Evolutionary conservation across 495 filamentous ascomycete species (phyloP), one percentile per base, ranked within the genome.

Genomic region (Ramalina peruviana): DNA sequence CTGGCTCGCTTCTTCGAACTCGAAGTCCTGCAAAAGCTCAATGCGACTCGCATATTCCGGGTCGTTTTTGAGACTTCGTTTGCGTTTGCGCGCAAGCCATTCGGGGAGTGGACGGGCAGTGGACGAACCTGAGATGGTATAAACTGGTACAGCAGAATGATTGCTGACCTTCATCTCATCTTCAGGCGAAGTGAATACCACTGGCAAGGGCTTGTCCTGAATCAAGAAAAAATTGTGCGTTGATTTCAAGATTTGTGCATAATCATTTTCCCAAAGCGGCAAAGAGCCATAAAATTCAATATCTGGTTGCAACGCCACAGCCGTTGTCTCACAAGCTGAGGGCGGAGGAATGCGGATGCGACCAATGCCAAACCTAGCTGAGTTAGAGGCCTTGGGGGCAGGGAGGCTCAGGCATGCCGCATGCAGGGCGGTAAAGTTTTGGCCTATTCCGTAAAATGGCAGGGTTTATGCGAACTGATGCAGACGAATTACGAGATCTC

Each of bases 1-100:
- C 41, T 82, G 77, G 62, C 89, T 95, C n/a, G 93, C 88, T 65
- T 99, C 93, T 60, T 97, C 92, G 54, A 97, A 99, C 59, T 94
- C 89, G 61, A 99, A 99, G 60, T 97, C 90, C 60, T 99, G 93
- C 21, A 99, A 73, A 43, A 99, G 71, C 64, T 99, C 93, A 51
- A 99, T 83, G 46, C 92, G 83, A 62, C 87, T 94, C 48, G 87
- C 81, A 67, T 85, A 96, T 56, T 94, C 89, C 43, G 85, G 78
- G 60, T 97, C 92, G 51, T 88, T 81, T 65, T 96, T 97, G 54
- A 95, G 72, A 56, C 87, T 94, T 62, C 88, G 79, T 71, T 95
- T 97, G 57, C 90, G 75, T 46, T 89, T 87, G 51, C 88, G 76
- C 12, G 86, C 82, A 48, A 97, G 83, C 79, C 93, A 99, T 70